phyloP scores from a whole-genome alignment of 306 rosid species.

The Medicago ruthenica region DNA sequence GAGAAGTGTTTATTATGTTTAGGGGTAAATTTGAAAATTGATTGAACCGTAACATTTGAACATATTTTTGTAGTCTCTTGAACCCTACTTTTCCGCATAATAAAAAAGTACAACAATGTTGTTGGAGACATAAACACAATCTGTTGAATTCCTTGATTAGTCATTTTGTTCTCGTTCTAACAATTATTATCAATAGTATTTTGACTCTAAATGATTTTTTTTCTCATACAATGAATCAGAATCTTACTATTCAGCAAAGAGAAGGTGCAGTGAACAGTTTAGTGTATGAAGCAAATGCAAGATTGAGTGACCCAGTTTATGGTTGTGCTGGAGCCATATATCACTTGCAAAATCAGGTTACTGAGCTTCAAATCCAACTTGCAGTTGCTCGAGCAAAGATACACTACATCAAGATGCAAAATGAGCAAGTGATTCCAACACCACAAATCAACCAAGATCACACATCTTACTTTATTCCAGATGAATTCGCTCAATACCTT shows the following conservation, averaged over 20 bases:
- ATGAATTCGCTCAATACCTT: conserved; percentile 57
- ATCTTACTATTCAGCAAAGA: conserved; percentile 75
- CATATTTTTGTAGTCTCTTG: neutral
- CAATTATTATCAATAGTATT: neutral
- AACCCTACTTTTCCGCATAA: neutral
- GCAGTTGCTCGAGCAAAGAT: conserved; percentile 93
- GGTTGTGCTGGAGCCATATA: conserved; percentile 93
- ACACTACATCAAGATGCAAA: conserved; percentile 80
- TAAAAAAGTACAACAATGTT: neutral
- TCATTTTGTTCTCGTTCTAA: neutral
- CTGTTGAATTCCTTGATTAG: neutral
- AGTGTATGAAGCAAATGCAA: conserved; percentile 93
- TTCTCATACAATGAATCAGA: conserved; percentile 54
- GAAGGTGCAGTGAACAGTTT: conserved; percentile 92
- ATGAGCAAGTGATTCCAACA: conserved; percentile 52
- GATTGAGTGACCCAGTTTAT: conserved; percentile 84
- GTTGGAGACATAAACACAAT: neutral
- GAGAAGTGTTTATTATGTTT: neutral
- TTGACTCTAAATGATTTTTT: conserved; percentile 11
- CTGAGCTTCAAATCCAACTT: conserved; percentile 92
- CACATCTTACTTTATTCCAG: conserved; percentile 45
- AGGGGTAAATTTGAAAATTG: neutral
- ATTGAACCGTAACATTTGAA: neutral
- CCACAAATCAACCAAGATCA: conserved; percentile 42
- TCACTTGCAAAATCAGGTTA: conserved; percentile 76